A percentile compares a stretch with the other conserved stretches of the same genome.
Evolutionary conservation across 192 early-diverging fungal species (phyloP).

Genomic region (Backusella psychrophila): DNA sequence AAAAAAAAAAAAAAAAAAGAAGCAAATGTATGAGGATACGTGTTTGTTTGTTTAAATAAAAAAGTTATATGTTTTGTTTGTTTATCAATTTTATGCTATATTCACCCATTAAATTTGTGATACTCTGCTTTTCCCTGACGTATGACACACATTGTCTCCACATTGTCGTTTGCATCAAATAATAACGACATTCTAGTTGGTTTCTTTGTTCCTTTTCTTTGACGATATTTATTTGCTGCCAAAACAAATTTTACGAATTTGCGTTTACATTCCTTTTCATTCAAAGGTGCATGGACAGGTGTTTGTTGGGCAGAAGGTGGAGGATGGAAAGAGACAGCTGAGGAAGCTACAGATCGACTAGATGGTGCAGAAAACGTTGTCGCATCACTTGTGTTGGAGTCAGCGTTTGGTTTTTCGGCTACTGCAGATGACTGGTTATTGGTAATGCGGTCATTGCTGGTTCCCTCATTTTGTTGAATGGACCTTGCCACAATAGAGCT

Average conservation of each 20-base stretch:
- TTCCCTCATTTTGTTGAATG: neutral
- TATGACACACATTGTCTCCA: slow-evolving; percentile 10
- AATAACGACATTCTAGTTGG: slow-evolving; percentile 24
- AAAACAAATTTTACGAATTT: slow-evolving; percentile 34
- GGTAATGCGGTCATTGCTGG: neutral
- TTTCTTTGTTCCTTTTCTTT: slow-evolving; percentile 7
- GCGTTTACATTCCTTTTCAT: slow-evolving; percentile 22
- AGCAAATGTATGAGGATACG: neutral
- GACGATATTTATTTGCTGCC: slow-evolving; percentile 18
- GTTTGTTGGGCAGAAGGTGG: neutral
- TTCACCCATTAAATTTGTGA: slow-evolving; percentile 28
- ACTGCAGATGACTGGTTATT: neutral
- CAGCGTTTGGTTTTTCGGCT: neutral
- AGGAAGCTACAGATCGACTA: neutral
- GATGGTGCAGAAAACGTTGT: slow-evolving; percentile 1
- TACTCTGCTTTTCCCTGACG: slow-evolving; percentile 7
- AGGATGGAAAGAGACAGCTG: neutral
- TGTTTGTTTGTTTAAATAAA: too few relatives aligned
- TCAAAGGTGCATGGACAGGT: neutral
- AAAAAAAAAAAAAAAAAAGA: neutral
- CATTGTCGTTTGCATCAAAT: slow-evolving; percentile 27
- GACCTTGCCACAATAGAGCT: neutral
- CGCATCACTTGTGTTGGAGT: neutral
- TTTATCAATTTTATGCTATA: neutral
- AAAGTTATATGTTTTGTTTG: neutral